Evolutionary conservation across 2,329 filamentous ascomycete genomes (phyloP).

Genomic region (Trichoderma sp.): DNA sequence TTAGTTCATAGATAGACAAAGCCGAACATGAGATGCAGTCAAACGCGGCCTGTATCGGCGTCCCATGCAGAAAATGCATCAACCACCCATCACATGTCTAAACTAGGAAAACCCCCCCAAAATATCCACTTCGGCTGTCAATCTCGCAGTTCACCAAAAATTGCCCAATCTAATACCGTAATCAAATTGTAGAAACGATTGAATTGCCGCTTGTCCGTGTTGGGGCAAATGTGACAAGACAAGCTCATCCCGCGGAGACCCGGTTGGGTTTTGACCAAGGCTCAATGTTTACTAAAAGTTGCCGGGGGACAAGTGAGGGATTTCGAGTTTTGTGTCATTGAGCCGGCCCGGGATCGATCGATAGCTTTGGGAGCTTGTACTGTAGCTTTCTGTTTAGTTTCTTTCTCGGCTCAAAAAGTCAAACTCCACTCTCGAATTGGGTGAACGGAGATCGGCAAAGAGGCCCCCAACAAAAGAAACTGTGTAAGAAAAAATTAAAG

Average conservation of each 20-base stretch:
- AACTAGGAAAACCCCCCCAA: background rate
- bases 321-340: background rate
- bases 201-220: background rate
- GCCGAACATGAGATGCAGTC: background rate
- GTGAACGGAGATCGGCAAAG: conserved; percentile 14
- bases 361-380: background rate
- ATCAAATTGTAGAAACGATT: background rate
- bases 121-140: background rate
- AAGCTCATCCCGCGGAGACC: background rate
- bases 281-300: background rate
- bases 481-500: background rate
- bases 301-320: background rate
- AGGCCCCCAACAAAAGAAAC: conserved; percentile 4
- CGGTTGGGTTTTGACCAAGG: background rate
- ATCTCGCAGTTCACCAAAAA: background rate
- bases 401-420: background rate
- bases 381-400: background rate
- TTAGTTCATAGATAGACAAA: background rate
- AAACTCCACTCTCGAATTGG: background rate
- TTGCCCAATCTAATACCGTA: background rate
- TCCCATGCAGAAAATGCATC: background rate
- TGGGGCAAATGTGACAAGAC: background rate
- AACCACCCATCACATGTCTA: conserved; percentile 2
- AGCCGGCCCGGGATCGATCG: background rate
- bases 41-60: conserved; percentile 7